phyloP scores from a whole-genome alignment of 108 stramenopile species.

The Cyclotella baltica region DNA sequence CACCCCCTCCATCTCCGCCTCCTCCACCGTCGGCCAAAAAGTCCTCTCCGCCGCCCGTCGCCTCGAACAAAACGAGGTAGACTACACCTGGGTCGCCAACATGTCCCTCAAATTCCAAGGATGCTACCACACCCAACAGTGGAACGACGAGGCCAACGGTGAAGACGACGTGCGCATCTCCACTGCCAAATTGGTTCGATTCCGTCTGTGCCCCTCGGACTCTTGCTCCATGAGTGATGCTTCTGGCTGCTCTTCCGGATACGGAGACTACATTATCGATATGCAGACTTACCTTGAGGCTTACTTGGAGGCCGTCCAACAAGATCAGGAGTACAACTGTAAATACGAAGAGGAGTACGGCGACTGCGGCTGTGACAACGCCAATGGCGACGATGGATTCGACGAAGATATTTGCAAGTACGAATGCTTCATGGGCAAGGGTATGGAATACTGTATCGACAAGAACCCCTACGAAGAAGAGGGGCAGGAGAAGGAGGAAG shows the following conservation, averaged over 20 bases:
- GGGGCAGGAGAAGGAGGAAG: conserved; percentile 35
- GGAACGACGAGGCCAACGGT: conserved; percentile 76
- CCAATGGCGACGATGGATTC: conserved; percentile 56
- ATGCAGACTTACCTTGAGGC: conserved; percentile 80
- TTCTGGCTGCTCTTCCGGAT: conserved; percentile 66
- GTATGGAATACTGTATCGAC: conserved; percentile 69
- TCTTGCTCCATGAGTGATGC: conserved; percentile 62
- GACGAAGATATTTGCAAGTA: conserved; percentile 68
- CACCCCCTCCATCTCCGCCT: conserved; percentile 48
- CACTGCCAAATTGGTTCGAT: conserved; percentile 80
- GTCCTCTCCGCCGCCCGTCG: conserved; percentile 71
- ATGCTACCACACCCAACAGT: conserved; percentile 82
- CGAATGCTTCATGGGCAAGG: conserved; percentile 69
- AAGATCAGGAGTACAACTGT: conserved; percentile 66
- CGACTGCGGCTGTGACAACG: conserved; percentile 59
- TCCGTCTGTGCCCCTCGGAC: conserved; percentile 81
- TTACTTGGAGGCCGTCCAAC: conserved; percentile 61
- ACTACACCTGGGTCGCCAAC: conserved; percentile 74
- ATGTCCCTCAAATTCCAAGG: conserved; percentile 91
- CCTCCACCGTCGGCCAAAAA: conserved; percentile 57
- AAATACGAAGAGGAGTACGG: conserved; percentile 57
- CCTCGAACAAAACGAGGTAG: conserved; percentile 50
- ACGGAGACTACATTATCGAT: conserved; percentile 89
- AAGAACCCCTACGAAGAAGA: conserved; percentile 72
- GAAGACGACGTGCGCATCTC: conserved; percentile 72